Evolutionary conservation across 2,329 filamentous ascomycete species (phyloP), one percentile per base, ranked within the genome.

Genomic region (Penicillium janthinellum): DNA sequence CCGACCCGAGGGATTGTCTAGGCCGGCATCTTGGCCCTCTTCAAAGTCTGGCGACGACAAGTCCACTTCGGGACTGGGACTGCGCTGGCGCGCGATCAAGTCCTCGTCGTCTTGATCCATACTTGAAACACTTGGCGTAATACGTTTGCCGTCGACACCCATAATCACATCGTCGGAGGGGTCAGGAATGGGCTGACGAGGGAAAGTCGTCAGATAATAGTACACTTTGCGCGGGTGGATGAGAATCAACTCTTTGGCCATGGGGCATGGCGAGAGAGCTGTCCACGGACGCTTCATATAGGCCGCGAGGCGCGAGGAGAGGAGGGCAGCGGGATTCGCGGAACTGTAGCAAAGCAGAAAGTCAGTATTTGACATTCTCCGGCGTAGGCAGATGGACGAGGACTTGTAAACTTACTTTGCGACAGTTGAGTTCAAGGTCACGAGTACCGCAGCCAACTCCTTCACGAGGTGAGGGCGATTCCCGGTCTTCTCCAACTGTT

Each of bases 401-500:
- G 22, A 48, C 22, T 52, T 34, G 31, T 66, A 42, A 58, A 86
- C 92, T 77, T 87, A 97, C 94, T 94, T 94, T 80, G 96, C 91
- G 61, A 99, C 91, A 65, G 90, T 91, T 61, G 88, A 86, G 64
- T 96, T 88, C 62, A 86, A 86, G 62, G 86, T 86, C 67, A 90
- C 86, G 61, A 98, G 83, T 54, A 96, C 85, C 14, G 88, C 85
- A 55, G 93, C 92, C 49, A 99, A 85, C 78, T 98, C 94, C 79
- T 96, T 97, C 64, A 98, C 92, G 34, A 98, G 83, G 77, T 97
- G 94, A 57, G 95, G 95, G 57, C 93, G 85, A 78, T 99, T 99
- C 62, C 88, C 90, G 1, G 93, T 96, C 74, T 90, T 90, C 76
- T 96, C 89, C 57, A 99, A 82, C 78, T 96, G 92, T 68, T 91